phyloP scores from a whole-genome alignment of 352 stramenopile genomes.

The Pythium apleroticum region DNA sequence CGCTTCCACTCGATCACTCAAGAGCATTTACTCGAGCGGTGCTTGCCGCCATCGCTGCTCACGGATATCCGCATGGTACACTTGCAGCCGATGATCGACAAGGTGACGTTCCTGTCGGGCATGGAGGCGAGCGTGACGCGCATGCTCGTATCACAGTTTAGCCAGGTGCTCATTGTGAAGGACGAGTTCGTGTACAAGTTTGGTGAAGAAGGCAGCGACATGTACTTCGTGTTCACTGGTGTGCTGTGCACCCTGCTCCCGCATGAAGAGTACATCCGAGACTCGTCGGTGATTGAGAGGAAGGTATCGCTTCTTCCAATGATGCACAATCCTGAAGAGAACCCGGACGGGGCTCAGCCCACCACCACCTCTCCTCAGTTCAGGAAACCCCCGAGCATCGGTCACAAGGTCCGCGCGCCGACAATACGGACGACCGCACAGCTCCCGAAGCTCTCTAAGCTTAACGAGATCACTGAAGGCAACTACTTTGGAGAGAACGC shows the following conservation, averaged over 20 bases:
- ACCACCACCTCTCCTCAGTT: background rate
- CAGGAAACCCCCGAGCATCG: background rate
- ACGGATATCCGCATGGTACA: slow-evolving; percentile 71
- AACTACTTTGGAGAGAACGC: slow-evolving; percentile 74
- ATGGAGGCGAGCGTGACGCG: slow-evolving; percentile 60
- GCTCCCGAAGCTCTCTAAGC: slow-evolving; percentile 36
- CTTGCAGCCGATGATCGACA: slow-evolving; percentile 66
- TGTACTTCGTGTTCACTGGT: slow-evolving; percentile 78
- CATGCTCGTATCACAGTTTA: slow-evolving; percentile 73
- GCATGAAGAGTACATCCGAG: slow-evolving; percentile 35
- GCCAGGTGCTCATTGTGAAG: slow-evolving; percentile 55
- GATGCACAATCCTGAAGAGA: background rate
- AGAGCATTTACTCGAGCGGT: slow-evolving; percentile 62
- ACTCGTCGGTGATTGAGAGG: slow-evolving; percentile 28
- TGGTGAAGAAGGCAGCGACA: slow-evolving; percentile 62
- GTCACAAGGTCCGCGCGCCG: background rate
- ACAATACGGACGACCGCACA: slow-evolving; percentile 15
- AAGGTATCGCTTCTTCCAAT: slow-evolving; percentile 8
- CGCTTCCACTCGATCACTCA: slow-evolving; percentile 74
- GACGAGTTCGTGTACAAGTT: slow-evolving; percentile 68
- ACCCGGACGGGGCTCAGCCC: background rate
- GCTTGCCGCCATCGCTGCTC: slow-evolving; percentile 60
- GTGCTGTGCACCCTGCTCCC: slow-evolving; percentile 48
- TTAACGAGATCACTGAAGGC: slow-evolving; percentile 49
- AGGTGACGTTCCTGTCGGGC: slow-evolving; percentile 56